Conservation (phyloP, 257 asterid genomes). For the Echium plantagineum region DNA sequence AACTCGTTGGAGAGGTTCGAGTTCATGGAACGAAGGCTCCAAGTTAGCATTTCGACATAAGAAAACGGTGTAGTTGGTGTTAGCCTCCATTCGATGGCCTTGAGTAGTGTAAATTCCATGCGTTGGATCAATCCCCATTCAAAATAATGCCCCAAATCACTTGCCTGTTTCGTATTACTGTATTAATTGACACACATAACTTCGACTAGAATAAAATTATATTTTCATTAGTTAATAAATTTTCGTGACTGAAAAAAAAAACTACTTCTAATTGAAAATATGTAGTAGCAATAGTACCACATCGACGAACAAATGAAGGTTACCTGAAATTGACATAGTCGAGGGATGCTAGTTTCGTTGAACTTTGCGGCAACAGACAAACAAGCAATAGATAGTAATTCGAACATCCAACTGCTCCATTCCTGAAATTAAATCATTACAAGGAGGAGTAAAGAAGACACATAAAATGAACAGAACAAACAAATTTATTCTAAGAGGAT, state of each 20-base stretch:
- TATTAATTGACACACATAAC: no score
- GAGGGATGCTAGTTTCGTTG: slow-evolving; percentile 29
- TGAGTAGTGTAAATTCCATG: slow-evolving; percentile 57
- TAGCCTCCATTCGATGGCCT: slow-evolving; percentile 47
- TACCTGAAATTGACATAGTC: slow-evolving; percentile 52
- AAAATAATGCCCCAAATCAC: slow-evolving; percentile 29
- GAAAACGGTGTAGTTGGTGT: slow-evolving; percentile 43
- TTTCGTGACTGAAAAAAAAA: no score
- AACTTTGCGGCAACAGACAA: slow-evolving; percentile 60
- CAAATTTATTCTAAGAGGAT: no score
- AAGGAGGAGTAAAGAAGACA: no score
- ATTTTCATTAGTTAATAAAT: no score
- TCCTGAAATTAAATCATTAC: no score
- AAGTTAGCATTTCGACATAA: slow-evolving; percentile 25
- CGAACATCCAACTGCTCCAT: slow-evolving; percentile 50
- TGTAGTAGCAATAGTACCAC: not conserved
- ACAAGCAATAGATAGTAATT: slow-evolving; percentile 55
- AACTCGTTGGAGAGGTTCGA: slow-evolving; percentile 19
- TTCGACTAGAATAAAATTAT: no score
- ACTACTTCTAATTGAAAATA: no score
- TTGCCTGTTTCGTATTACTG: slow-evolving; percentile 20
- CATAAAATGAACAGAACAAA: no score
- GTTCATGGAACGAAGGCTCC: slow-evolving; percentile 12
- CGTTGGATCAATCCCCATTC: slow-evolving; percentile 24
- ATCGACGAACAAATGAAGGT: not conserved